Evolutionary conservation across 2,329 filamentous ascomycete species (phyloP), one percentile per base, ranked within the genome.

Genomic region (Dendrostoma leiphaemia): DNA sequence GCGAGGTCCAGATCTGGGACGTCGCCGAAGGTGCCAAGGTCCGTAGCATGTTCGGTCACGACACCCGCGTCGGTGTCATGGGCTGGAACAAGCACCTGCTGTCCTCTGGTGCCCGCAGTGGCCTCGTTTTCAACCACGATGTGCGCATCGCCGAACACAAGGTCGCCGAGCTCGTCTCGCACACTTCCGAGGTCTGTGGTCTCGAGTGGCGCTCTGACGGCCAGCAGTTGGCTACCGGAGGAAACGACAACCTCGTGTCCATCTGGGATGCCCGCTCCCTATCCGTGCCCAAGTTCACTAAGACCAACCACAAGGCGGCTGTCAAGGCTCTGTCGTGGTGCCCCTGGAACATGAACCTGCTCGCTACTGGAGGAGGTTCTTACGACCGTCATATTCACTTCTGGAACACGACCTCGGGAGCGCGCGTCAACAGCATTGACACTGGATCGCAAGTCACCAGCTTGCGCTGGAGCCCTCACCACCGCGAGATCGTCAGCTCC

Each of bases 361-460:
- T 99, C 45, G 94, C 94, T 54, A 97, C 94, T 40, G 94, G 94
- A 54, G 94, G 94, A 67, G 94, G 94, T 63, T 95, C 91, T 40
- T 95, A 97, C 73, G 94, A 99, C 71, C 89, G 91, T 64, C 90
- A 97, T 75, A 99, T 99, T 73, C 94, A 99, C 80, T 99, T 99
- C 84, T 99, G 94, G 94, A 99, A 99, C 82, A 95, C 92, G 44
- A 97, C 94, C 21, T 96, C 93, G 4, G 94, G 94, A 58, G 93
- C 94, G 50, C 90, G 94, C 64, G 92, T 96, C 77, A 99, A 99
- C 86, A 96, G 91, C 82, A 97, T 99, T 72, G 92, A 97, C 72
- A 97, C 94, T 37, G 94, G 94, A 58, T 96, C 91, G 44, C 94
- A 99, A 74, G 95, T 99, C 54, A 99, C 94, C 62, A 94, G 89